Evolutionary conservation across 805 yeast species (phyloP).

Genomic region (Crinitomyces ghanaensis): DNA sequence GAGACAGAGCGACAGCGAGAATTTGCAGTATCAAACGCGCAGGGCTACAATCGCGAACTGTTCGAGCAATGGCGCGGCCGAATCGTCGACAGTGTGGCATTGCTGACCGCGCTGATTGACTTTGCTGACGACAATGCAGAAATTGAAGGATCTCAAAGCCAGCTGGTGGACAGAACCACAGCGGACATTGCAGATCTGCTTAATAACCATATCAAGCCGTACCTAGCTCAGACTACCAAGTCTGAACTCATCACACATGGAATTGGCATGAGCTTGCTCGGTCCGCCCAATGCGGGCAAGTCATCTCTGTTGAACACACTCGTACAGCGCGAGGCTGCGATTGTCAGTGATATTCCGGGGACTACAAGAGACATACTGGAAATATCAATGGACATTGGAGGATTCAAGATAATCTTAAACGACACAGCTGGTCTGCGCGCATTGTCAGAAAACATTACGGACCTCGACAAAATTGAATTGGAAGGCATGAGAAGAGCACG

Average conservation of each 20-base stretch:
- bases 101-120: slow-evolving; percentile 80
- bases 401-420: slow-evolving; percentile 71
- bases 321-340: slow-evolving; percentile 72
- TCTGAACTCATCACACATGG: slow-evolving; percentile 57
- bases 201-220: slow-evolving; percentile 33
- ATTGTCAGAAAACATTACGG: slow-evolving; percentile 15
- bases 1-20: slow-evolving; percentile 83
- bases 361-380: slow-evolving; percentile 88
- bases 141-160: slow-evolving; percentile 6
- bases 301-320: slow-evolving; percentile 73
- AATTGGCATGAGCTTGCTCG: slow-evolving; percentile 58
- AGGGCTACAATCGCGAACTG: slow-evolving; percentile 48
- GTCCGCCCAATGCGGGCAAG: slow-evolving; percentile 96
- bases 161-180: slow-evolving; percentile 41
- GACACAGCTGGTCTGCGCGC: slow-evolving; percentile 89
- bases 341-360: slow-evolving; percentile 85
- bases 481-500: slow-evolving; percentile 80
- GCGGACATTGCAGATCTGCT: slow-evolving; percentile 32
- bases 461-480: slow-evolving; percentile 37
- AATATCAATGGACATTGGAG: slow-evolving; percentile 67
- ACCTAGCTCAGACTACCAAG: slow-evolving; percentile 19
- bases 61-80: slow-evolving; percentile 57
- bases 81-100: slow-evolving; percentile 56
- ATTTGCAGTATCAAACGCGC: slow-evolving; percentile 61
- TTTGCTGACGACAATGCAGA: slow-evolving; percentile 80